Evolutionary conservation across 345 rosid genomes (phyloP).

Genomic region (Conringia planisiliqua): DNA sequence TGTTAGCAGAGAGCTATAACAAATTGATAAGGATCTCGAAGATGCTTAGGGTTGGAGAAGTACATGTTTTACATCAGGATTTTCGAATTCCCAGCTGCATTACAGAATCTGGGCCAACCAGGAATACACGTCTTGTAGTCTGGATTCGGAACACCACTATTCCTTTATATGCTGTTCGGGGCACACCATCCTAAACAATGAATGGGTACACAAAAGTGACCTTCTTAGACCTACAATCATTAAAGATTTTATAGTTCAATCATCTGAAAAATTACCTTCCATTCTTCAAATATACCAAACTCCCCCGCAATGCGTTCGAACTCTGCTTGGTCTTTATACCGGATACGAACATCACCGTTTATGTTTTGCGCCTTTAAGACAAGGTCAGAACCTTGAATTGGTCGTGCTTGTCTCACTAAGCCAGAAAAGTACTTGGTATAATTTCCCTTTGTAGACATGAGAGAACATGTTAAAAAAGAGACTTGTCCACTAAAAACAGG

Average conservation of each 20-base stretch:
- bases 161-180: constrained; percentile 94
- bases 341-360: constrained; percentile 68
- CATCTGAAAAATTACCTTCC: constrained; percentile 63
- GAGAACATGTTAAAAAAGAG: constrained; percentile 9
- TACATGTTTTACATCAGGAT: constrained; percentile 36
- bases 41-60: constrained; percentile 10
- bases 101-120: constrained; percentile 67
- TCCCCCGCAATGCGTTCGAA: constrained; percentile 74
- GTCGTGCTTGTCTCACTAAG: constrained; percentile 65
- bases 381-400: constrained; percentile 64
- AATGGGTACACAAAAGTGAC: constrained; percentile 1
- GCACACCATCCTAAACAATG: constrained; percentile 78
- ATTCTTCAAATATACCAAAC: constrained; percentile 91
- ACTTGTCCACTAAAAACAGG: constrained; percentile 4
- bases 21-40: not conserved
- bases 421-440: constrained; percentile 56
- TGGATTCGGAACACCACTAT: constrained; percentile 74
- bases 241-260: not conserved
- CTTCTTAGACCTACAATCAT: constrained; percentile 1
- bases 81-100: constrained; percentile 57
- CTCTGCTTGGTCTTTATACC: constrained; percentile 65
- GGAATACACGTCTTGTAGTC: constrained; percentile 60
- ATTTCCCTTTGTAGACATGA: constrained; percentile 55
- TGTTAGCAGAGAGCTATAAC: constrained; percentile 6
- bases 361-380: constrained; percentile 59